Evolutionary conservation across 208 protist species (phyloP).

Genomic region (Sergeia podlipaevii): DNA sequence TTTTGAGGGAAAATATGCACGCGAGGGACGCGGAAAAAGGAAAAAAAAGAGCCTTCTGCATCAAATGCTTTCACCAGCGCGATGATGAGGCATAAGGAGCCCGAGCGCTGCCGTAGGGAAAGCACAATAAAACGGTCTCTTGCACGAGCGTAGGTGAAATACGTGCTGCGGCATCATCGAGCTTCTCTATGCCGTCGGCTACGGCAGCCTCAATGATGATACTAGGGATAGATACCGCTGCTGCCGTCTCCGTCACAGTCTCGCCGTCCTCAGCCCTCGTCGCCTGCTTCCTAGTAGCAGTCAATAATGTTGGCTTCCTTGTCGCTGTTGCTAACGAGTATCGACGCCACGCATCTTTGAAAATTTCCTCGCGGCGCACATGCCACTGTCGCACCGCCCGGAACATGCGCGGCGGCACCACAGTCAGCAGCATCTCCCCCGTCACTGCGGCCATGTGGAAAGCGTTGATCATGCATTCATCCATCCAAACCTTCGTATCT

Average conservation of each 20-base stretch:
- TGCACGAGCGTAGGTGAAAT: conserved; percentile 52
- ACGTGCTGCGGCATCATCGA: conserved; percentile 37
- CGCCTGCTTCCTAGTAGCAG: not conserved
- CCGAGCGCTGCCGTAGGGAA: conserved; percentile 42
- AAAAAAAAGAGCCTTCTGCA: conserved; percentile 12
- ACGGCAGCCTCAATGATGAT: not conserved
- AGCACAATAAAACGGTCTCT: conserved; percentile 82
- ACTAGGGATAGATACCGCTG: not conserved
- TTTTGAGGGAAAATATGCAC: too few relatives aligned
- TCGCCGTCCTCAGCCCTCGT: not conserved
- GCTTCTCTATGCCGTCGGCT: conserved; percentile 7
- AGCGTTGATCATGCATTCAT: conserved; percentile 61
- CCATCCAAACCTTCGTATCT: conserved; percentile 31
- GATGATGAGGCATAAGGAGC: too few relatives aligned
- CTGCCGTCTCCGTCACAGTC: conserved; percentile 3
- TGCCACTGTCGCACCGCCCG: conserved; percentile 81
- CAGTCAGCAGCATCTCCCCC: conserved; percentile 64
- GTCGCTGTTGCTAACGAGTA: conserved; percentile 4
- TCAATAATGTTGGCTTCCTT: not conserved
- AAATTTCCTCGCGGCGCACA: conserved; percentile 45
- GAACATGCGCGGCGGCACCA: conserved; percentile 69
- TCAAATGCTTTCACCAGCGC: not conserved
- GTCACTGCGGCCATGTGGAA: conserved; percentile 57
- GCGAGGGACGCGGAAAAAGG: too few relatives aligned
- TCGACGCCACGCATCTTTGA: conserved; percentile 19